Base-by-base conservation (phyloP, 2,329 filamentous ascomycete genomes). In the Cadophora sp. region DNA sequence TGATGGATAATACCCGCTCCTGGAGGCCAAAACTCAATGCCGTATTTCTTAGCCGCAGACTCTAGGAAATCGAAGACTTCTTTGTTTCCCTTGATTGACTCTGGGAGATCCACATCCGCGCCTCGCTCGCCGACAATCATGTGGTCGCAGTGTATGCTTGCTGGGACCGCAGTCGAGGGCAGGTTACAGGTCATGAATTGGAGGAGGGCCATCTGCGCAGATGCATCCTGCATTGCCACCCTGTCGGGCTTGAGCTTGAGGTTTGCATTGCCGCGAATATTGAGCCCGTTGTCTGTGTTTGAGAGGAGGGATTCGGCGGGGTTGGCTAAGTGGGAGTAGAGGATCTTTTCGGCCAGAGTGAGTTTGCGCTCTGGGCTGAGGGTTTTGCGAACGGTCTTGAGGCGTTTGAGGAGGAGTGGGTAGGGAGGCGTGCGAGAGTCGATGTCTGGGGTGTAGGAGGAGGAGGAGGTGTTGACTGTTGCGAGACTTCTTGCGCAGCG, bases 151-250 rank as follows among this genome's bases (percentile, higher is more conserved):
- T 99, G 96, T 74, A 98, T 97, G 79, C 94, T 97, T 59, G 96
- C 95, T 13, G 96, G 96, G 59, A 99, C 95, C 11, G 94, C 94
- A 1, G 96, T 97, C 67, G 89, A 89, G 33, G 91, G 91, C 63
- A 99, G 85, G 64, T 93, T 92, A 80, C 96, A 99, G 33, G 92
- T 93, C 95, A 99, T 99, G 85, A 99, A 99, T 81, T 99, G 96
- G 74, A 99, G 83, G 71, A 99, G 83, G 1, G 96, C 96, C 96
- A 99, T 99, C 83, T 99, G 96, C 6, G 96, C 96, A 36, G 93
- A 97, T 16, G 96, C 96, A 83, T 99, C 96, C 81, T 99, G 96
- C 96, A 99, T 99, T 71, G 96, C 96, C 73, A 98, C 96, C 62
- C 96, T 89, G 80, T 99, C 96, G 24, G 96, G 96, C 81, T 97